A percentile compares a stretch with the other conserved stretches of the same genome.
Conservation (phyloP, 805 yeast species). For the Ogataea ganodermae region DNA sequence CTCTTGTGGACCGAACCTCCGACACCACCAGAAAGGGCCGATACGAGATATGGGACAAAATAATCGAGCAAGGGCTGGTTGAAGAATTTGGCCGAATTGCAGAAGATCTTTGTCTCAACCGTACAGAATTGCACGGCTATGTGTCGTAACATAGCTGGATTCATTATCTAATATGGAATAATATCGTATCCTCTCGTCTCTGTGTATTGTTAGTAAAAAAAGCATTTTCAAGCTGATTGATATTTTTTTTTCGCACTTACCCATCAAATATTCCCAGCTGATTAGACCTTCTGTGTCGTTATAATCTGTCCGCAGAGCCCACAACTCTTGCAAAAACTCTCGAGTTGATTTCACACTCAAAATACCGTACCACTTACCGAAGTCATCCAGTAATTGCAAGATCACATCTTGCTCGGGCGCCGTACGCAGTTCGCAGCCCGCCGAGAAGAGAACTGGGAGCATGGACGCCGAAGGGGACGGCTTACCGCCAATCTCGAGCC, state of each 20-base stretch:
- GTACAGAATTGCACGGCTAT: slow-evolving; percentile 6
- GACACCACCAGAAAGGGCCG: slow-evolving; percentile 13
- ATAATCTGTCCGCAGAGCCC: background rate
- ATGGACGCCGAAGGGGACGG: background rate
- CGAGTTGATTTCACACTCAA: background rate
- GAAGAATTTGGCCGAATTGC: slow-evolving; percentile 16
- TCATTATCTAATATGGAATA: background rate
- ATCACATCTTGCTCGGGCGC: background rate
- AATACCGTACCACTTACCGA: background rate
- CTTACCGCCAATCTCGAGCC: background rate
- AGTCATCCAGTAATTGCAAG: background rate
- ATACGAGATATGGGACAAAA: slow-evolving; percentile 15
- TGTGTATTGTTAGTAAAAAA: background rate
- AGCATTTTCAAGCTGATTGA: background rate
- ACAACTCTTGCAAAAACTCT: background rate
- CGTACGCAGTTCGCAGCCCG: background rate
- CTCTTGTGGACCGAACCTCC: slow-evolving; percentile 6
- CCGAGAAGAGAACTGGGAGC: background rate
- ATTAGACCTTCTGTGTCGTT: background rate
- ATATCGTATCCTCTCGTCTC: background rate
- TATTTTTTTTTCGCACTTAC: background rate
- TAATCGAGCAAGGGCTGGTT: slow-evolving; percentile 8
- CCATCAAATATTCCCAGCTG: slow-evolving; percentile 2
- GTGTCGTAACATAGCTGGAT: background rate
- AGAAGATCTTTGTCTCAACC: slow-evolving; percentile 8